Evolutionary conservation across 176 grass and related monocot genomes (phyloP).

Genomic region (Juncus effusus): DNA sequence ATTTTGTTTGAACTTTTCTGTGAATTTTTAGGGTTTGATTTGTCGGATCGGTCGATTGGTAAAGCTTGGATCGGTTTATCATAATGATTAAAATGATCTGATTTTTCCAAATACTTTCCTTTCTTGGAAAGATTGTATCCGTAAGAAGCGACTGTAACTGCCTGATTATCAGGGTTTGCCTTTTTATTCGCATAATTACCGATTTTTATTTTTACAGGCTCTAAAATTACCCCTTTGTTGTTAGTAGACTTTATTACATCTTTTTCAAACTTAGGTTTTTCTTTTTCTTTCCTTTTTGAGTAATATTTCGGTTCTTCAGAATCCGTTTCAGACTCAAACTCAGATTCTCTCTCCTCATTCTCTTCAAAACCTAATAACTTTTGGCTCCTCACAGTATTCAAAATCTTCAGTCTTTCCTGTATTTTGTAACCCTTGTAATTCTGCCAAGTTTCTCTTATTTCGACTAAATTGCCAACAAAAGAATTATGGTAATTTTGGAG

Average conservation of each 20-base stretch:
- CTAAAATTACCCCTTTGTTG: too few species aligned
- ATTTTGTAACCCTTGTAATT: slow-evolving; percentile 44
- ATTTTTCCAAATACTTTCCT: slow-evolving; percentile 48
- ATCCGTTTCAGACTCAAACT: slow-evolving; percentile 23
- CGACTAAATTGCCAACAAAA: slow-evolving; percentile 49
- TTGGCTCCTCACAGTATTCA: slow-evolving; percentile 43
- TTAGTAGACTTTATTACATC: not conserved
- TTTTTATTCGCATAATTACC: slow-evolving; percentile 46
- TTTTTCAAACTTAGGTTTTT: slow-evolving; percentile 30
- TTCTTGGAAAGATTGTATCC: slow-evolving; percentile 38
- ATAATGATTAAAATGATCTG: slow-evolving; percentile 26
- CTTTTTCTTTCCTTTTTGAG: slow-evolving; percentile 20
- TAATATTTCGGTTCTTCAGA: slow-evolving; percentile 15
- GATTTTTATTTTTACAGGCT: slow-evolving; percentile 62
- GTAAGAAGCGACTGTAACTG: slow-evolving; percentile 65
- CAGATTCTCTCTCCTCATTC: slow-evolving; percentile 17
- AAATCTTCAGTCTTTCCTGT: slow-evolving; percentile 49
- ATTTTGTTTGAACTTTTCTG: not conserved
- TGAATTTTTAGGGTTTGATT: slow-evolving; percentile 41
- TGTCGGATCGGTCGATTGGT: slow-evolving; percentile 20
- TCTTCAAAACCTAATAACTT: slow-evolving; percentile 25
- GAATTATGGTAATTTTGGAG: slow-evolving; percentile 77
- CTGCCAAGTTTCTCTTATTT: slow-evolving; percentile 74
- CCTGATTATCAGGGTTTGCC: slow-evolving; percentile 36
- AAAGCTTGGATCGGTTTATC: slow-evolving; percentile 25